Percentiles rank a stretch among this genome's conserved stretches.
These are phyloP conservation scores for Aspergillus asperescens DNA, from an alignment of 495 filamentous ascomycete species.

Conservation along the genomic window DNA sequence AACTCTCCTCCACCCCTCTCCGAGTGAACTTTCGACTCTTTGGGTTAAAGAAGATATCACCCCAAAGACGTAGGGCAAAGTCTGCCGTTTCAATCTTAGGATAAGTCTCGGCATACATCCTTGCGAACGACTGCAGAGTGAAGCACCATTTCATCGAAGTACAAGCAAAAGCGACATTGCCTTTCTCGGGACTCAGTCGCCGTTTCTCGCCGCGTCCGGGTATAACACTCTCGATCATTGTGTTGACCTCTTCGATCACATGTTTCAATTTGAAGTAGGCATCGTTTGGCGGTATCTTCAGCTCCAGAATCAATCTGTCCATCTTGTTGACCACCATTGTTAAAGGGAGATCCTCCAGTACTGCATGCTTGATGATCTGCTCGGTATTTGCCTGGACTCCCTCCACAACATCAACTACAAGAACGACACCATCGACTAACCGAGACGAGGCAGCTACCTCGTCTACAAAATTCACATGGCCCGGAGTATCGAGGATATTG, in stretches of 20 bases:
- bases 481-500: constrained; percentile 93
- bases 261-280: constrained; percentile 99
- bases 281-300: constrained; percentile 90
- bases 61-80: constrained; percentile 82
- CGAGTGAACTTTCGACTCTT: constrained; percentile 82
- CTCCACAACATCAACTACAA: constrained; percentile 97
- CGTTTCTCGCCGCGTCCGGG: constrained; percentile 76
- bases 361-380: constrained; percentile 92
- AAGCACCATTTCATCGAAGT: constrained; percentile 95
- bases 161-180: constrained; percentile 93
- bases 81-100: constrained; percentile 71
- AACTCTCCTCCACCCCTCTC: constrained; percentile 72
- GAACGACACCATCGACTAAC: constrained; percentile 82
- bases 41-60: constrained; percentile 95
- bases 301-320: constrained; percentile 88
- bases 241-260: constrained; percentile 96
- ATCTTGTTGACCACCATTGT: constrained; percentile 94
- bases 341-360: constrained; percentile 83
- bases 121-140: constrained; percentile 85
- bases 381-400: constrained; percentile 95
- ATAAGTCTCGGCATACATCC: constrained; percentile 91
- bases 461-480: constrained; percentile 97
- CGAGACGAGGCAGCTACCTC: constrained; percentile 86
- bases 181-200: constrained; percentile 90
- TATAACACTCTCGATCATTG: constrained; percentile 78